Base-by-base conservation (phyloP, 2,329 filamentous ascomycete genomes). In the Sclerotinia nivalis region DNA sequence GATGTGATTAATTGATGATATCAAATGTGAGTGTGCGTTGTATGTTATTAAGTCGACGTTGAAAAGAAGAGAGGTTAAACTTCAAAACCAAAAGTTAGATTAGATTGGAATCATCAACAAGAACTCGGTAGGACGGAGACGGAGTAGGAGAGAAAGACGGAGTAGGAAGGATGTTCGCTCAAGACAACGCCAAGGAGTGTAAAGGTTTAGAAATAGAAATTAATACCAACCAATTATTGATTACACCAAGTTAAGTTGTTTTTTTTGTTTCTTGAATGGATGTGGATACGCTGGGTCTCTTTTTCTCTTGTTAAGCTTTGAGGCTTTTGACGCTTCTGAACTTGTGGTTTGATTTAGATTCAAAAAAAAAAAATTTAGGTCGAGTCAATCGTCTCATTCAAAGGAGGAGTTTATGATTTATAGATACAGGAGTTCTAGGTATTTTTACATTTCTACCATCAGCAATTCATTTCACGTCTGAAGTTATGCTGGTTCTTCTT, bases 111-210 rank as follows among this genome's bases (percentile, higher is more conserved):
- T 52, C 61, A n/a, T 64, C 22, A 52, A 64, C 50, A 64, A 64
- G 47, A 64, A 64, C 34, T 64, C 45, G 60, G 60, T 64, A 64
- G 45, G 34, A 52, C 61, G 61, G 31, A 65, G 40, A 15, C 40
- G 40, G 40, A 40, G 40, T 43, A 43, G 40, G 12, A 43, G 40
- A 43, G 40, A 43, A 43, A 40, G 37, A 40, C 20, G 34, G 40
- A 43, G 34, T n/a, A 43, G 61, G 61, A 40, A 52, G 47, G 61
- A 65, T 65, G 47, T 65, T 65, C 61, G 61, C 52, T 65, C 61
- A n/a, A 65, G 47, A 65, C 61, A 52, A 31, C 18, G 61, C 47
- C 61, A 54, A 65, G 47, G 18, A 28, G 47, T 9, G 10, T 4
- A 52, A 43, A 59, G 8, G n/a, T 31, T 31, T 43, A 34, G 56